Evolutionary conservation across 75 land plant species (phyloP).

Genomic region (Ceratopteris richardii): DNA sequence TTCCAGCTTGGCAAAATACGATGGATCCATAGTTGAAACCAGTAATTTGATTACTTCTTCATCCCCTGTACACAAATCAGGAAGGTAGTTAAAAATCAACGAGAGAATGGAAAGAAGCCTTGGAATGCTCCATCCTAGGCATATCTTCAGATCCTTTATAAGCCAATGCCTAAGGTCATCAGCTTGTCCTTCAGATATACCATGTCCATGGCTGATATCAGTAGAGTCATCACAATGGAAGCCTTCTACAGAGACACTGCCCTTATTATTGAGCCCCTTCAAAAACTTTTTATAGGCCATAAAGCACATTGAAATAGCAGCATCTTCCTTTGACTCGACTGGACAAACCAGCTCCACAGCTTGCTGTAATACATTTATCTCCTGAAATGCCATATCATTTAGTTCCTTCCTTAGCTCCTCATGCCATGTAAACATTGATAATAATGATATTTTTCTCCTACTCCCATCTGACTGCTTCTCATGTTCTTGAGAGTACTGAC

Average conservation of each 20-base stretch:
- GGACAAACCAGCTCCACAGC: too few species aligned
- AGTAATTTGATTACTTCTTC: conserved; percentile 15
- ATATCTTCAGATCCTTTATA: conserved; percentile 22
- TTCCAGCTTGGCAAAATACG: conserved; percentile 17
- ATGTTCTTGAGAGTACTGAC: background rate
- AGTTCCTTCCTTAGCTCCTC: too few species aligned
- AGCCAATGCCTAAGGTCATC: conserved; percentile 9
- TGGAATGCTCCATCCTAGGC: conserved; percentile 25
- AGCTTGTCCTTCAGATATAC: conserved; percentile 7
- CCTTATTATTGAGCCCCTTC: conserved; percentile 1
- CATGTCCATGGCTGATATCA: too few species aligned
- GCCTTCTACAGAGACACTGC: background rate
- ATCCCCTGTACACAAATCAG: conserved; percentile 24
- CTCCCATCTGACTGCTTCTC: too few species aligned
- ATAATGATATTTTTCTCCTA: too few species aligned
- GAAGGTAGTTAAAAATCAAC: conserved; percentile 25
- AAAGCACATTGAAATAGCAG: conserved; percentile 17
- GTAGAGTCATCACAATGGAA: background rate
- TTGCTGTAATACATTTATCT: too few species aligned
- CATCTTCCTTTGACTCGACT: background rate
- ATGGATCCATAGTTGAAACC: conserved; percentile 21
- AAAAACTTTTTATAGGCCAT: conserved; percentile 27
- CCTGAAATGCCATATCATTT: too few species aligned
- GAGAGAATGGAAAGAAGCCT: conserved; percentile 18
- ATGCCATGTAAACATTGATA: too few species aligned